Base-by-base conservation (phyloP, 2,329 filamentous ascomycete species). In the Epichloe baconii region DNA sequence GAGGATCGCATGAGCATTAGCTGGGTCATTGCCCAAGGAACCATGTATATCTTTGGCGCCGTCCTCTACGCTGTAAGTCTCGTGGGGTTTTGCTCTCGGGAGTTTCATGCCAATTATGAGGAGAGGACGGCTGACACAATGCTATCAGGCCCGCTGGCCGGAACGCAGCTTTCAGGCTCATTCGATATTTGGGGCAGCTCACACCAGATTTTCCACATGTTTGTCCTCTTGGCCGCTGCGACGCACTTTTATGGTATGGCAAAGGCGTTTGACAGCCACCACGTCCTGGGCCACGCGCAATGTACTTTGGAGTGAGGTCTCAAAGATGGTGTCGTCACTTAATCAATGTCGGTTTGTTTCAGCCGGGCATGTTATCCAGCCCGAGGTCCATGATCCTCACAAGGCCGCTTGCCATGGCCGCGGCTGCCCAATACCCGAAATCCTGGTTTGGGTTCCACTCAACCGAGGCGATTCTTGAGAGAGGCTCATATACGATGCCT, bases 161-260 rank as follows among this genome's bases (percentile, higher is more conserved):
- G 93, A 98, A 70, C 77, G 88, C 53, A 80, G 77, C 61, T 78
- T 72, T 44, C 91, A 0, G 87, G 88, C 1, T 73, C 67, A 7
- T 96, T 91, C 62, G 93, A 98, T 68, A 86, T 96, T 48, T 86
- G 86, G 79, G 91, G 93, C 38, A 89, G 83, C 64, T 95, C 88
- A 19, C 93, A 98, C 68, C 93, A 98, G 70, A 85, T 98, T 56
- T 98, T 98, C 66, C 93, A 98, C 70, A 72, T 95, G 40, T 77
- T 93, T 56, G 90, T 98, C 31, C 73, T 97, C 15, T 67, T 89
- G 54, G 93, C 93, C 0, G 91, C 88, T 0, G 77, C 79, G 1
- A 79, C 85, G 23, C 93, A 98, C 71, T 72, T 97, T 53, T 82
- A 82, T 49, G 90, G 87, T 47, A 76, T 97, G 69, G 64, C 86